Evolutionary conservation across 2,329 filamentous ascomycete species (phyloP).

Genomic region (Paecilomyces formosus): DNA sequence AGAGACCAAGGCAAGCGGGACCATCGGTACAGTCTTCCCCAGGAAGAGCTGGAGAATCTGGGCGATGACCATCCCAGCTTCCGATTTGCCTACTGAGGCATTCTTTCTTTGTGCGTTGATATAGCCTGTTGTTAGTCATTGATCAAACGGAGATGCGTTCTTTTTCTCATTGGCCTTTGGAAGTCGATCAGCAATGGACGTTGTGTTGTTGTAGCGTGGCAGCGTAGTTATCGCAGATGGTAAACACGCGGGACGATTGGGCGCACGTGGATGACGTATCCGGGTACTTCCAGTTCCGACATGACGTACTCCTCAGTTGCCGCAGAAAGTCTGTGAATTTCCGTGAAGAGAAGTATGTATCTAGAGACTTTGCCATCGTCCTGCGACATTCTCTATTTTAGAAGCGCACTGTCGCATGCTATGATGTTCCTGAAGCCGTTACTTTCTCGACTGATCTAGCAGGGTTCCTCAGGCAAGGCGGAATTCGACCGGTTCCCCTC

Average conservation of each 20-base stretch:
- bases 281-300: no score
- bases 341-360: no score
- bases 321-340: no score
- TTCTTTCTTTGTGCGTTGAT: background rate
- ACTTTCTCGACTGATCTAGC: background rate
- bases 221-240: no score
- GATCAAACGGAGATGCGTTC: background rate
- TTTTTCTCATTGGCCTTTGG: background rate
- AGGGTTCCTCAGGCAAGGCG: background rate
- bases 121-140: background rate
- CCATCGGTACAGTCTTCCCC: slow-evolving; percentile 22
- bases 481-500: background rate
- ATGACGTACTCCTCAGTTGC: no score
- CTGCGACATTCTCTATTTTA: no score
- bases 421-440: background rate
- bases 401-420: no score
- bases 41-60: slow-evolving; percentile 29
- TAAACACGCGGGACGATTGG: no score
- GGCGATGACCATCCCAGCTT: slow-evolving; percentile 34
- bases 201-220: no score
- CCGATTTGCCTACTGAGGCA: slow-evolving; percentile 24
- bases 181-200: no score
- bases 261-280: no score
- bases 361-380: no score
- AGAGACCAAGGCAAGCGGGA: slow-evolving; percentile 28